Evolutionary conservation across 495 filamentous ascomycete genomes (phyloP).

Genomic region (Paragyromitra xinjiangensis): DNA sequence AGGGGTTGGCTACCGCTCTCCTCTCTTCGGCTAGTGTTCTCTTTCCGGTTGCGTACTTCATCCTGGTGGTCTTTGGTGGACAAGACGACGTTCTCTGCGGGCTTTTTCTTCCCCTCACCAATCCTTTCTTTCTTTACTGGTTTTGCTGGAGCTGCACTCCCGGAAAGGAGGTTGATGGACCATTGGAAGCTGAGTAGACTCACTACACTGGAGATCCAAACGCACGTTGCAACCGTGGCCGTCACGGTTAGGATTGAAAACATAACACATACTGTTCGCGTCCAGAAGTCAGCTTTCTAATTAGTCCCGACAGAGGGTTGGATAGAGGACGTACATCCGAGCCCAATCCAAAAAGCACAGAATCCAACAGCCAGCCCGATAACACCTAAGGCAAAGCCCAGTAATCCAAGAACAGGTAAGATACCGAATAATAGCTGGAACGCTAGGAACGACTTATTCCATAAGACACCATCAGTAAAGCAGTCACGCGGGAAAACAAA

Average conservation of each 20-base stretch:
- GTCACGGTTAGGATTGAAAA: slow-evolving; percentile 42
- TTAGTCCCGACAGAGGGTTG: background rate
- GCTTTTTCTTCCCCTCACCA: slow-evolving; percentile 1
- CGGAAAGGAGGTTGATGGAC: slow-evolving; percentile 4
- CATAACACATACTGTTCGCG: slow-evolving; percentile 44
- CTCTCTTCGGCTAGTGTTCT: background rate
- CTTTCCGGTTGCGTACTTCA: slow-evolving; percentile 12
- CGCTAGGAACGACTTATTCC: slow-evolving; percentile 36
- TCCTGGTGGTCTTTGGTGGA: background rate
- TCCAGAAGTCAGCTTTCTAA: slow-evolving; percentile 11
- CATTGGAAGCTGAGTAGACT: slow-evolving; percentile 39
- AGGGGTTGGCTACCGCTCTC: slow-evolving; percentile 15
- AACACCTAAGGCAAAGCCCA: slow-evolving; percentile 45
- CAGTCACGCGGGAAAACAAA: background rate
- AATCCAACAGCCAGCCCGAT: slow-evolving; percentile 42
- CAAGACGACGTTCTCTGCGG: background rate
- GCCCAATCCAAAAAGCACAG: slow-evolving; percentile 44
- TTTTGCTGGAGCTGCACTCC: slow-evolving; percentile 1
- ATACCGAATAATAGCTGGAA: slow-evolving; percentile 46
- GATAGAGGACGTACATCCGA: slow-evolving; percentile 32
- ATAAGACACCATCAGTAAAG: background rate
- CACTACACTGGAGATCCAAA: slow-evolving; percentile 33
- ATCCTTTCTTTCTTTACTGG: slow-evolving; percentile 10
- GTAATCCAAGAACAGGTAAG: slow-evolving; percentile 39
- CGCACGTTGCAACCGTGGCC: slow-evolving; percentile 43